Evolutionary conservation across 257 asterid genomes (phyloP), one percentile per base, ranked within the genome.

Genomic region (Parsonsia alboflavescens): DNA sequence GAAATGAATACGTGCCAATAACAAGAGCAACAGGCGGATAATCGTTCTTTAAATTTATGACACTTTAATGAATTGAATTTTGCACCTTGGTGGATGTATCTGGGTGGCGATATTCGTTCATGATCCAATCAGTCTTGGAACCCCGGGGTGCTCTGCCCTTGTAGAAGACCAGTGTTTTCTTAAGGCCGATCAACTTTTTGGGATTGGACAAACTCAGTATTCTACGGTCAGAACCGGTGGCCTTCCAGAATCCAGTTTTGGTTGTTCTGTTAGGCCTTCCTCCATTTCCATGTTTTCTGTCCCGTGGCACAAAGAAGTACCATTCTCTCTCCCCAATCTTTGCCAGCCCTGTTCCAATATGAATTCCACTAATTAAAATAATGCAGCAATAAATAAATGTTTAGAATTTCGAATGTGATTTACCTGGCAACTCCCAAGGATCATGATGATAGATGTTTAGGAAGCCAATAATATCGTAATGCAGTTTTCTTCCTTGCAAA

Each of bases 261-360:
- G 96, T 90, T 0, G 93, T 90, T 44, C 96, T 82, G 54, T 87
- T 90, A 0, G 96, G 96, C 78, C 95, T 77, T 28, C 96, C 94
- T 66, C 92, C 91, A 41, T 83, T 85, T 11, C 96, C 93, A 57
- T 83, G 93, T 54, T 86, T 90, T 24, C 82, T 79, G 77, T 90
- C 92, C 70, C 93, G 72, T 0, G 83, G 86, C 79, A 90, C 96
- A 30, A 90, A 87, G 58, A 90, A 90, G 44, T 87, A 89, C 96
- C 96, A 90, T 75, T 89, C 96, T 70, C 95, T 85, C 73, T 89
- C 95, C 2, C 94, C 96, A 48, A 84, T 87, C n/a, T 86, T 90
- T 0, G 96, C 90, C 76, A 86, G 80, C 70, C 85, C 96, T 88
- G 76, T 71, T 19, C 16, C 11, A 5, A 13, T 30, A 6, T 49